Base-by-base conservation (phyloP, 225 moss, liverwort and hornwort species). In the Sphagnum contortum region DNA sequence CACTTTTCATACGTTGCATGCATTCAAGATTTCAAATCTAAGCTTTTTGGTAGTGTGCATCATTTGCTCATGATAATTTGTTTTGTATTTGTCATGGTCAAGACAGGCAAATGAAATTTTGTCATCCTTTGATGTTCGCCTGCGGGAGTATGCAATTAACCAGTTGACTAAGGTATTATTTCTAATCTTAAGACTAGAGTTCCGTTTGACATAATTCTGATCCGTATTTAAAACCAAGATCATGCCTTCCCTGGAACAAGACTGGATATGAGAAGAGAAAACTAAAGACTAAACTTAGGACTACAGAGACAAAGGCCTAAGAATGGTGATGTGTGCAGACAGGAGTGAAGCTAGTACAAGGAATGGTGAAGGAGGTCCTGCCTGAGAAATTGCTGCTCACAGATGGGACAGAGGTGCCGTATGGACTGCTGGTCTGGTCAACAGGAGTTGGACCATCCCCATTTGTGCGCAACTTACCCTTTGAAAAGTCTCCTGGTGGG, bases 351-450 rank as follows among this genome's bases (percentile, higher is more conserved):
- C 71, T 85, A 55, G 66, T 76, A 68, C 78, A 59, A 64, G 84
- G 88, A 57, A 55, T 81, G 47, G 91, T 91, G 8, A 89, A 94
- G 71, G 87, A 85, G 52, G 88, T 94, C 48, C 64, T 76, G 57
- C 52, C 57, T 55, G 78, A 80, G 48, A 89, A 85, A 67, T 12
- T 83, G 66, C 44, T 83, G 44, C 71, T 91, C n/a, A 85, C 74
- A 58, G 83, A 87, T 53, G 87, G 83, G 48, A 76, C 71, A 9
- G 83, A 83, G 57, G 71, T 94, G 71, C 79, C 87, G 44, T 89
- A 87, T 55, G 88, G 91, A 55, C 88, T 94, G 69, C 69, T 94
- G 45, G 91, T 94, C 68, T 91, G 94, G 91, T 89, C 94, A 5
- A 89, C 94, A 3, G 91, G 94, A 63, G 87, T 94, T 62, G 88